A percentile compares a stretch with the other conserved stretches of the same genome.
Evolutionary conservation across 1,284 basidiomycete species (phyloP).

Genomic region (Phellopilus nigrolimitatus): DNA sequence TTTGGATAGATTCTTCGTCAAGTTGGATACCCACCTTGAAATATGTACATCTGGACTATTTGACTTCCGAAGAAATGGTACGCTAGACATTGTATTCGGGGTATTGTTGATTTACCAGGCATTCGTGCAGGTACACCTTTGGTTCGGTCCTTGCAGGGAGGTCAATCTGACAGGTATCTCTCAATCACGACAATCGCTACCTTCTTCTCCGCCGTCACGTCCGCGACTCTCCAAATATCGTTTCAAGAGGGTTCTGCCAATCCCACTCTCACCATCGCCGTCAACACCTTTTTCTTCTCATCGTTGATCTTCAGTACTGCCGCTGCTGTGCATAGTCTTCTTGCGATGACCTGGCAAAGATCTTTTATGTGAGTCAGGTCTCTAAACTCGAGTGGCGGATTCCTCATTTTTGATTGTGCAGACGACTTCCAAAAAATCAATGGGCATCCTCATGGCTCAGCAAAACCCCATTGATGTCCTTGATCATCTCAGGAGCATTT

Average conservation of each 20-base stretch:
- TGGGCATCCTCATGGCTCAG: neutral
- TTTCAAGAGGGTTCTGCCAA: neutral
- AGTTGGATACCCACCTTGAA: too few species aligned
- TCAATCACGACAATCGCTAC: slow-evolving; percentile 9
- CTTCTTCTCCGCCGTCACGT: slow-evolving; percentile 9
- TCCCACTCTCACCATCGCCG: neutral
- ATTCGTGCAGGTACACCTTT: too few species aligned
- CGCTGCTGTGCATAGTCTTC: slow-evolving; percentile 4
- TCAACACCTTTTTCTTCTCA: slow-evolving; percentile 6
- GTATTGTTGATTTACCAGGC: too few species aligned
- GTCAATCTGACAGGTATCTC: neutral
- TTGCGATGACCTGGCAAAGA: slow-evolving; percentile 6
- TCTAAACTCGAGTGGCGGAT: neutral
- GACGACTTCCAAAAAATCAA: neutral
- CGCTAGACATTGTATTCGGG: too few species aligned
- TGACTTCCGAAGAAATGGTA: too few species aligned
- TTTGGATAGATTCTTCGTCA: too few species aligned
- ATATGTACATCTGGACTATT: too few species aligned
- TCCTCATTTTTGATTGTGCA: neutral
- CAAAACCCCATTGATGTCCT: slow-evolving; percentile 8
- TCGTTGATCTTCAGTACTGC: slow-evolving; percentile 10
- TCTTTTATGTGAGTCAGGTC: slow-evolving; percentile 5
- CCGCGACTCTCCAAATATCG: slow-evolving; percentile 7
- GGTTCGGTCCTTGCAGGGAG: too few species aligned
- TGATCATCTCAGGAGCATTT: slow-evolving; percentile 6